Base-by-base conservation (phyloP, 805 yeast genomes). In the Yarrowia keelungensis region DNA sequence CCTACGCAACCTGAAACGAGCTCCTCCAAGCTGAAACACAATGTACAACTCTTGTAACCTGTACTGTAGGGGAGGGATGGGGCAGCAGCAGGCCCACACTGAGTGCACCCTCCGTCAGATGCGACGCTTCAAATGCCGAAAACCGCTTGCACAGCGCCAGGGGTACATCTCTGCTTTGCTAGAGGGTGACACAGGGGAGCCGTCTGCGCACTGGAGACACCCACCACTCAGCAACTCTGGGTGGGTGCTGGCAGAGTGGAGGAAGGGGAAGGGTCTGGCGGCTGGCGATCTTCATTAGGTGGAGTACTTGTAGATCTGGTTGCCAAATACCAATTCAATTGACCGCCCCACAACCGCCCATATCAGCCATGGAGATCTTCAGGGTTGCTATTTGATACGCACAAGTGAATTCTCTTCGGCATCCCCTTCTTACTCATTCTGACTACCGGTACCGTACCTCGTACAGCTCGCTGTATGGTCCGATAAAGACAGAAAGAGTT, bases 1-100 rank as follows among this genome's bases (percentile, higher is more conserved):
- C 59, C 59, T 53, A 39, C 59, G 32, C 59, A 53, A 53, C 59
- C 59, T 53, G 59, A 53, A 53, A 53, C 59, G 59, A 53, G 45
- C 59, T 39, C 36, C 3, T 8, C 8, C 3, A 53, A 22, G 59
- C 59, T 53, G 59, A 53, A 53, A 53, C 59, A 53, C 45, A 38
- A 53, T 53, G 59, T 53, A 53, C 59, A 38, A 12, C 43, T 38
- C 59, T 16, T 53, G 59, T 53, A 19, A 53, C 59, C 59, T 53
- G 59, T 53, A 53, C 59, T 53, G 59, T 53, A 53, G 59, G 59
- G 59, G 45, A 10, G 59, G 36, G 51, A 47, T 8, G 53, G 38
- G 39, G 39, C 53, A 49, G 53, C 39, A 49, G 15, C 32, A 26
- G 32, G 32, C 5, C 16, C 38, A 38, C 15, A 26, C 39, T 10